These are phyloP conservation scores for Sicyos baderoa DNA, from an alignment of 306 rosid genomes.

Conservation along the genomic window DNA sequence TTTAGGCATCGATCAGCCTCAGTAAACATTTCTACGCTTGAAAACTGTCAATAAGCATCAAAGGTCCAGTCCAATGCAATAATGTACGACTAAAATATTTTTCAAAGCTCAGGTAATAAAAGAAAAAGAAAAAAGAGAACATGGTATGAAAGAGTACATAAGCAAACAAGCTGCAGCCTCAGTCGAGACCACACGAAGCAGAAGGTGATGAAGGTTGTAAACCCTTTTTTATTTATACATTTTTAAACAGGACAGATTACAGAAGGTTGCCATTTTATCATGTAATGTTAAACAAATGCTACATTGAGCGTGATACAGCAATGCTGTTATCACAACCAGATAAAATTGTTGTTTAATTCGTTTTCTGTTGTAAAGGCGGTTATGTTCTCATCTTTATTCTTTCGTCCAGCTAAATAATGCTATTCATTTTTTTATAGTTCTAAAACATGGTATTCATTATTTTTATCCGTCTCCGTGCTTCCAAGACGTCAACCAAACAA, in stretches of 20 bases:
- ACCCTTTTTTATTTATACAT: neutral
- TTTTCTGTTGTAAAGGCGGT: neutral
- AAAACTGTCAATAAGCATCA: neutral
- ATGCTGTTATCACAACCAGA: neutral
- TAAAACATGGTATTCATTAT: neutral
- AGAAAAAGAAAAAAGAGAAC: neutral
- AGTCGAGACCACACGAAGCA: constrained; percentile 25
- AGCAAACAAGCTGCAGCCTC: neutral
- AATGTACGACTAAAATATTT: neutral
- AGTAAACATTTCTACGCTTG: neutral
- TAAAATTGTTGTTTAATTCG: constrained; percentile 28
- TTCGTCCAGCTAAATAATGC: constrained; percentile 30
- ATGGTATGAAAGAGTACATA: neutral
- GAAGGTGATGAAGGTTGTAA: constrained; percentile 20
- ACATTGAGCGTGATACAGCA: neutral
- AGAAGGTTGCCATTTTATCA: neutral
- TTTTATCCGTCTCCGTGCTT: neutral
- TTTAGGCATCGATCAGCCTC: neutral
- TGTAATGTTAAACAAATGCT: constrained; percentile 19
- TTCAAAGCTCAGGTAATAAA: neutral
- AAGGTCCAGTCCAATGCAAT: neutral
- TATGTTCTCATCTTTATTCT: constrained; percentile 8
- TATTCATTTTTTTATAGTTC: neutral
- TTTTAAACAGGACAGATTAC: neutral
- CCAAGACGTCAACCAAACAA: neutral